These are phyloP conservation scores for Chalciporus sphaerocephalus DNA, from an alignment of 768 basidiomycete genomes.

Conservation along the genomic window DNA sequence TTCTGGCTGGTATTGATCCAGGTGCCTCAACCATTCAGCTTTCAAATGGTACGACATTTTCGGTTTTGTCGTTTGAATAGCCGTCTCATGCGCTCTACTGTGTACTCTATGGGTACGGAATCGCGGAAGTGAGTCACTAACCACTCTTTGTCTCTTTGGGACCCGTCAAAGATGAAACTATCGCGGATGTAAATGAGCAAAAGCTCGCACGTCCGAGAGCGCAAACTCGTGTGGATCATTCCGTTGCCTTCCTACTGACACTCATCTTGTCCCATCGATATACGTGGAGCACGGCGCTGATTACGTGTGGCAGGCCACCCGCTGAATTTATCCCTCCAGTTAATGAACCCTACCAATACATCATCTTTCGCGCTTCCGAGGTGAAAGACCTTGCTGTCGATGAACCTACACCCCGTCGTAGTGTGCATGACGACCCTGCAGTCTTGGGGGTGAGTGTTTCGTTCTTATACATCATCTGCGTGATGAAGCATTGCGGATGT, in stretches of 20 bases:
- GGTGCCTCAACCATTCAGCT: slow-evolving; percentile 82
- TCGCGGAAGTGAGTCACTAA: slow-evolving; percentile 57
- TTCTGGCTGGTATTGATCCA: slow-evolving; percentile 83
- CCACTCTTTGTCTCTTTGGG: background rate
- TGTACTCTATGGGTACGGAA: slow-evolving; percentile 89
- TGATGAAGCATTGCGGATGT: slow-evolving; percentile 48
- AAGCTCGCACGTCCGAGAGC: slow-evolving; percentile 38
- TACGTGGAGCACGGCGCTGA: slow-evolving; percentile 20
- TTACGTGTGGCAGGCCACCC: slow-evolving; percentile 48
- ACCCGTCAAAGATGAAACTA: slow-evolving; percentile 31
- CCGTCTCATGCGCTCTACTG: slow-evolving; percentile 27
- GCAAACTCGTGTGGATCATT: slow-evolving; percentile 52
- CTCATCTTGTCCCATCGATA: background rate
- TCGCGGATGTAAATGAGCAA: slow-evolving; percentile 39
- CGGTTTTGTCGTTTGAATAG: background rate
- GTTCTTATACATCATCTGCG: slow-evolving; percentile 24
- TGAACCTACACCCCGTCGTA: slow-evolving; percentile 53
- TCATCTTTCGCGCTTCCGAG: slow-evolving; percentile 87
- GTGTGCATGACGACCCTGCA: slow-evolving; percentile 80
- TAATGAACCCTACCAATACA: slow-evolving; percentile 81
- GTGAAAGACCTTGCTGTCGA: slow-evolving; percentile 88
- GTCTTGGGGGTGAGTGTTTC: slow-evolving; percentile 65
- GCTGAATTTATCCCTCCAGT: slow-evolving; percentile 80
- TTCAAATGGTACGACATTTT: slow-evolving; percentile 60
- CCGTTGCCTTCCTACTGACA: slow-evolving; percentile 66